A percentile compares a stretch with the other conserved stretches of the same genome.
phyloP scores from a whole-genome alignment of 2,329 filamentous ascomycete genomes.

The Cercospora citrullina region DNA sequence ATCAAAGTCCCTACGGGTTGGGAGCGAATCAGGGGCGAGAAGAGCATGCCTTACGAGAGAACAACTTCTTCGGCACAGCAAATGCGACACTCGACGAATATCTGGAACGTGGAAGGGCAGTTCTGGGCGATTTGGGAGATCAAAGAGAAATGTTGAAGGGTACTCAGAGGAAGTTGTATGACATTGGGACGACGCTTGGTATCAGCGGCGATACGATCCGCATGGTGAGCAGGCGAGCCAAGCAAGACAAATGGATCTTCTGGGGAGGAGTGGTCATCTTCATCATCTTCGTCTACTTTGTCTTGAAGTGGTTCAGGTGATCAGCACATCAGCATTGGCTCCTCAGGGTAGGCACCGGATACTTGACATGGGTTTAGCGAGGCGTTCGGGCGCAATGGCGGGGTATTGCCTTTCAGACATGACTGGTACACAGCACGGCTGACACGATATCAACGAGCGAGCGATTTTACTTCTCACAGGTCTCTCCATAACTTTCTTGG shows the following conservation, averaged over 20 bases:
- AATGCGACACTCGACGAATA: slow-evolving; percentile 90
- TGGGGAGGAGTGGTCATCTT: slow-evolving; percentile 83
- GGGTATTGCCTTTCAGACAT: not conserved
- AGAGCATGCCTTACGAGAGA: slow-evolving; percentile 81
- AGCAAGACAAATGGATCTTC: slow-evolving; percentile 98
- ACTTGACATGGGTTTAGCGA: slow-evolving; percentile 15
- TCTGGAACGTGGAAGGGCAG: slow-evolving; percentile 83
- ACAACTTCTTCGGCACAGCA: slow-evolving; percentile 80
- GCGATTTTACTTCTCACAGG: not conserved
- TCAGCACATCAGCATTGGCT: not conserved
- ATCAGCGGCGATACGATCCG: slow-evolving; percentile 94
- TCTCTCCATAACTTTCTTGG: not conserved
- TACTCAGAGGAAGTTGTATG: slow-evolving; percentile 87
- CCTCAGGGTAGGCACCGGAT: not conserved
- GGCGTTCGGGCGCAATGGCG: slow-evolving; percentile 15
- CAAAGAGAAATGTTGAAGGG: slow-evolving; percentile 94
- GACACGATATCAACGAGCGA: slow-evolving; percentile 5
- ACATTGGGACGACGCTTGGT: slow-evolving; percentile 88
- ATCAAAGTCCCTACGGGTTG: slow-evolving; percentile 40
- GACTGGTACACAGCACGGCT: not conserved
- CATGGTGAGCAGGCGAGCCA: slow-evolving; percentile 89
- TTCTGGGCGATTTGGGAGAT: slow-evolving; percentile 81
- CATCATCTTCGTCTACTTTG: slow-evolving; percentile 87
- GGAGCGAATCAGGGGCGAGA: slow-evolving; percentile 55
- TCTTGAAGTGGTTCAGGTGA: slow-evolving; percentile 69